phyloP scores from a whole-genome alignment of 371 early-diverging fungal species.

The Phascolomyces articulosus region DNA sequence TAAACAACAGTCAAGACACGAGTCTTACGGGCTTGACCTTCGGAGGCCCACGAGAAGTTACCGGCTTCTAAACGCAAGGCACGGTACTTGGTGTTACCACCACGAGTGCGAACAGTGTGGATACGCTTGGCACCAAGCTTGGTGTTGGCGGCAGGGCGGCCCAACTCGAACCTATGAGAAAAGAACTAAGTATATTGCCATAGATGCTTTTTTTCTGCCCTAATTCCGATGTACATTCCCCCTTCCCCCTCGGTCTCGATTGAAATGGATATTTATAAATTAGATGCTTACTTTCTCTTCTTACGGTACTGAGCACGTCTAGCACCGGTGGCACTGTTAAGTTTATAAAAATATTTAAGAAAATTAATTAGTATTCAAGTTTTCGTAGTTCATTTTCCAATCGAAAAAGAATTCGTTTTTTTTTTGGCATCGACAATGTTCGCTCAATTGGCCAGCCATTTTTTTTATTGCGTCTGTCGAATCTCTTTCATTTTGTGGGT shows the following conservation, averaged over 20 bases:
- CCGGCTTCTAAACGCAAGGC: conserved; percentile 98
- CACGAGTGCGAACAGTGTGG: conserved; percentile 94
- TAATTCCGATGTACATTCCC: too few relatives aligned
- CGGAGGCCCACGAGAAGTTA: conserved; percentile 98
- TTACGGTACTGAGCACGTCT: conserved; percentile 97
- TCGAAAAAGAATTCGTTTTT: too few relatives aligned
- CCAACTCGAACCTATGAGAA: conserved; percentile 89
- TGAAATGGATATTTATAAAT: too few relatives aligned
- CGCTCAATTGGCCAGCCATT: too few relatives aligned
- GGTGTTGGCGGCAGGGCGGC: conserved; percentile 97
- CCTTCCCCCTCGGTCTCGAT: too few relatives aligned
- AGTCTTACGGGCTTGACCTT: conserved; percentile 93
- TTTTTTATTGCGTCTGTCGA: neutral
- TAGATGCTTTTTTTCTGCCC: too few relatives aligned
- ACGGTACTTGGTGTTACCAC: conserved; percentile 99
- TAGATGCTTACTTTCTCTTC: conserved; percentile 78
- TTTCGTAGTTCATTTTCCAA: neutral
- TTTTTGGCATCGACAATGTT: too few relatives aligned
- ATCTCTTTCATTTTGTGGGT: neutral
- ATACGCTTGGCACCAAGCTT: conserved; percentile 95
- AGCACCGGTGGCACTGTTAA: conserved; percentile 93
- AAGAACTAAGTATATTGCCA: neutral
- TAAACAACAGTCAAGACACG: conserved; percentile 98
- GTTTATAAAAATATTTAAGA: conserved; percentile 32
- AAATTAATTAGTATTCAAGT: neutral